Percentiles rank a stretch among this genome's conserved stretches.
Conservation (phyloP, 1,139 yeast species). For the Saccharomyces hybrid region DNA sequence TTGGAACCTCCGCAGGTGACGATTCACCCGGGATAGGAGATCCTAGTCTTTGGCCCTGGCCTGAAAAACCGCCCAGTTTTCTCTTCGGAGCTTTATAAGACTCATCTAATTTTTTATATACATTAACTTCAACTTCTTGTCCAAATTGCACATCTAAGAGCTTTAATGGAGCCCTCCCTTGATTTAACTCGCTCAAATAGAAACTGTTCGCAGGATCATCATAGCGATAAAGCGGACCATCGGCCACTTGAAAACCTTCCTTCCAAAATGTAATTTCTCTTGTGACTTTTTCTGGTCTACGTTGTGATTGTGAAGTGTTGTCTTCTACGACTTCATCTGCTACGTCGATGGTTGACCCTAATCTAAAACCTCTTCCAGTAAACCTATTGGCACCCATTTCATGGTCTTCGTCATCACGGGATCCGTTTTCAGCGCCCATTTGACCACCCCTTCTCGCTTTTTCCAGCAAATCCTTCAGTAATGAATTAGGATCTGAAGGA, state of each 20-base stretch:
- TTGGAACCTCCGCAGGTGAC: constrained; percentile 9
- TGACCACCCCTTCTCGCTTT: constrained; percentile 47
- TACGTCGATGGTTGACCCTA: constrained; percentile 48
- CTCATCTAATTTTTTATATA: constrained; percentile 73
- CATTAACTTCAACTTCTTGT: constrained; percentile 92
- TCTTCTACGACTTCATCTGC: constrained; percentile 34
- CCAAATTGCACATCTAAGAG: constrained; percentile 78
- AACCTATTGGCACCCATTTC: constrained; percentile 29
- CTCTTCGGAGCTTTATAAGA: constrained; percentile 70
- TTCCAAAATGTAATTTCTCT: constrained; percentile 90
- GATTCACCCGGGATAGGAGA: constrained; percentile 75
- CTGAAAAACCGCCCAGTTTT: constrained; percentile 63
- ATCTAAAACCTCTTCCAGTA: constrained; percentile 69
- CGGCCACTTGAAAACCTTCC: constrained; percentile 92
- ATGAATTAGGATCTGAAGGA: constrained; percentile 53
- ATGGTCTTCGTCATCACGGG: constrained; percentile 32
- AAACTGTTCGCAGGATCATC: constrained; percentile 84
- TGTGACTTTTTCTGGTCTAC: constrained; percentile 39
- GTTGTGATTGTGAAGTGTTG: constrained; percentile 24
- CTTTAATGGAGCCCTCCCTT: constrained; percentile 89
- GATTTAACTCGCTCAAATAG: constrained; percentile 70
- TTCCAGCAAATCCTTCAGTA: constrained; percentile 51
- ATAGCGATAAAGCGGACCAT: constrained; percentile 75
- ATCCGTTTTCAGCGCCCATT: constrained; percentile 31
- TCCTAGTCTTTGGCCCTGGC: constrained; percentile 85